Evolutionary conservation across 169 alveolate genomes (phyloP).

Genomic region (Plasmodium coatneyi): DNA sequence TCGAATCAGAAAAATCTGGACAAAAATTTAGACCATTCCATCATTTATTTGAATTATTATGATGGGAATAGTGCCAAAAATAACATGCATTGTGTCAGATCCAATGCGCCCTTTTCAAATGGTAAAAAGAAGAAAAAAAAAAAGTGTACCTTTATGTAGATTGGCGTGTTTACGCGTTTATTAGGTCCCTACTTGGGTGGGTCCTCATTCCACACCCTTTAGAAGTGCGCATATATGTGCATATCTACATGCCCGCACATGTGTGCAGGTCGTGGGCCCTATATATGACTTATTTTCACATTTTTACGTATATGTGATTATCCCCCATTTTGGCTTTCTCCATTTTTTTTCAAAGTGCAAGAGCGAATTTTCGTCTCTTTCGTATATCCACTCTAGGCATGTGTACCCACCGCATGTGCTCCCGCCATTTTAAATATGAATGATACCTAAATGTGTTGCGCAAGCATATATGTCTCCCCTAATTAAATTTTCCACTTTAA

Average conservation of each 20-base stretch:
- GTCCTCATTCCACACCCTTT: neutral
- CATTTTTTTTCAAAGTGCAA: neutral
- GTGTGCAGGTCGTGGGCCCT: neutral
- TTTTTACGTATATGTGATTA: neutral
- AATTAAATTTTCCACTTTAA: neutral
- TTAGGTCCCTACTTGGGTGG: neutral
- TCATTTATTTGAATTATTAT: constrained; percentile 4
- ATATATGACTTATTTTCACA: neutral
- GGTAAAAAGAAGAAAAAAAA: constrained; percentile 73
- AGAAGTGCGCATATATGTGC: neutral
- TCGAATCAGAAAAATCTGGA: constrained; percentile 22
- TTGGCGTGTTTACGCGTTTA: neutral
- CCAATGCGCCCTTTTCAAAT: constrained; percentile 10
- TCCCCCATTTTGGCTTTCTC: constrained; percentile 1
- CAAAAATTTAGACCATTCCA: constrained; percentile 16
- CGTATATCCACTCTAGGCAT: neutral
- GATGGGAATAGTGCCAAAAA: constrained; percentile 23
- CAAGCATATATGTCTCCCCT: neutral
- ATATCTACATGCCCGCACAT: neutral
- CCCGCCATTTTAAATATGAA: constrained; percentile 1
- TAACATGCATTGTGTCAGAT: constrained; percentile 3
- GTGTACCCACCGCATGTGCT: neutral
- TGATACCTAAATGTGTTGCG: neutral
- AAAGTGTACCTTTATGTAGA: constrained; percentile 67
- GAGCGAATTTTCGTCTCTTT: neutral